Conservation (phyloP, 805 yeast genomes). For the Wickerhamomyces tratensis region DNA sequence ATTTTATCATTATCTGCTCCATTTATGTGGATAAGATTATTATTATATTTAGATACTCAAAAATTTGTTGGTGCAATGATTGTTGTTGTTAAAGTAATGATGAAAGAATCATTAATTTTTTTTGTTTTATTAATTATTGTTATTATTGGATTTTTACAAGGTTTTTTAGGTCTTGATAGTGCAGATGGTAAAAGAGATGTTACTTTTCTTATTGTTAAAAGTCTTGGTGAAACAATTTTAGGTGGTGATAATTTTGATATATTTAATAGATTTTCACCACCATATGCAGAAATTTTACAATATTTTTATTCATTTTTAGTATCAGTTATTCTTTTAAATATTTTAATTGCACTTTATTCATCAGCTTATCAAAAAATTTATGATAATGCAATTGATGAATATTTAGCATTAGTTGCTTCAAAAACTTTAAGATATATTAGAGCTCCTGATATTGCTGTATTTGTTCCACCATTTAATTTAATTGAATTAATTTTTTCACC, state of each 20-base stretch:
- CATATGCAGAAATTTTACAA: conserved; percentile 74
- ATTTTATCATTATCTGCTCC: conserved; percentile 77
- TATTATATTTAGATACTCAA: conserved; percentile 69
- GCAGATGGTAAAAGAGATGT: conserved; percentile 81
- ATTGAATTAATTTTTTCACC: conserved; percentile 50
- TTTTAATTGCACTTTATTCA: conserved; percentile 76
- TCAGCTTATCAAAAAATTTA: conserved; percentile 76
- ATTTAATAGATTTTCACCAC: conserved; percentile 67
- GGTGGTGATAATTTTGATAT: conserved; percentile 68
- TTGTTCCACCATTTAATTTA: conserved; percentile 77
- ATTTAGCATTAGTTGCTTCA: conserved; percentile 74
- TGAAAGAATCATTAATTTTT: conserved; percentile 79
- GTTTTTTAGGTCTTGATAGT: conserved; percentile 77
- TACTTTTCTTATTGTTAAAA: conserved; percentile 50
- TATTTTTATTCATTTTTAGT: conserved; percentile 72
- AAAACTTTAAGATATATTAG: conserved; percentile 77
- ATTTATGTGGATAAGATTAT: conserved; percentile 72
- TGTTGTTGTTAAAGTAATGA: conserved; percentile 75
- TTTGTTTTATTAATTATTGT: conserved; percentile 65
- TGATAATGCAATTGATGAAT: conserved; percentile 78
- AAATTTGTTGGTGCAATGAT: conserved; percentile 84
- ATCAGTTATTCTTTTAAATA: conserved; percentile 67
- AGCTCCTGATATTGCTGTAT: conserved; percentile 82
- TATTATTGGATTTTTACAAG: conserved; percentile 76
- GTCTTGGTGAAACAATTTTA: conserved; percentile 61